Percentiles rank a stretch among this genome's conserved stretches.
phyloP scores from a whole-genome alignment of 2,329 filamentous ascomycete species.

The Scytalidium lignicola region DNA sequence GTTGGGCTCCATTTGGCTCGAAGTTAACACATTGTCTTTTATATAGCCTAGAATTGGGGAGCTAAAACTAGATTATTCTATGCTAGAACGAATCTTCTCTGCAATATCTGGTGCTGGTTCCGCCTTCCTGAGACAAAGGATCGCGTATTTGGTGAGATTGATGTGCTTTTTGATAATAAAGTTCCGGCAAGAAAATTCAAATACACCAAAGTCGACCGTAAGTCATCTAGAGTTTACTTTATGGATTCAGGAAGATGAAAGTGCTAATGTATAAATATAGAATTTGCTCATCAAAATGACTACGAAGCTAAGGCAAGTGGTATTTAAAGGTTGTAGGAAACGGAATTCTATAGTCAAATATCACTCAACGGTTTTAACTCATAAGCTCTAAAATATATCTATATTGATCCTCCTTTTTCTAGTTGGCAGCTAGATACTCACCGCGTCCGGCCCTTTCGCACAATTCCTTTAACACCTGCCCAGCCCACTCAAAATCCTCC shows the following conservation, averaged over 20 bases:
- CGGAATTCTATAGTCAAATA: no score
- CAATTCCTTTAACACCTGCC: slow-evolving; percentile 36
- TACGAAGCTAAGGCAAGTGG: background rate
- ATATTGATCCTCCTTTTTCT: no score
- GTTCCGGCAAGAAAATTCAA: slow-evolving; percentile 36
- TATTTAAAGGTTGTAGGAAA: no score
- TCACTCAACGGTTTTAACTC: no score
- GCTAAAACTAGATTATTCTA: slow-evolving; percentile 27
- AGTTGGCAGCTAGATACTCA: slow-evolving; percentile 13
- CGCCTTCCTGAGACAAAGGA: slow-evolving; percentile 73
- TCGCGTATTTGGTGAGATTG: slow-evolving; percentile 78
- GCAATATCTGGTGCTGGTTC: slow-evolving; percentile 28
- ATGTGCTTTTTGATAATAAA: slow-evolving; percentile 70
- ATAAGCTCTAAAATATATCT: no score
- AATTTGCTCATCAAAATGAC: background rate
- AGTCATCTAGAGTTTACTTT: background rate
- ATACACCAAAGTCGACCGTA: slow-evolving; percentile 8
- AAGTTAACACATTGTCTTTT: background rate
- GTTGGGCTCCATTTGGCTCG: background rate
- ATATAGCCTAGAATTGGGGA: slow-evolving; percentile 26
- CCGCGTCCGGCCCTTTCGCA: slow-evolving; percentile 45
- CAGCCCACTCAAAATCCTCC: slow-evolving; percentile 71
- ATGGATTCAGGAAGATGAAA: slow-evolving; percentile 1
- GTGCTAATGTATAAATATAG: background rate
- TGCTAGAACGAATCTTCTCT: slow-evolving; percentile 24